Base-by-base conservation (phyloP, 345 rosid species). In the Boechera retrofracta region DNA sequence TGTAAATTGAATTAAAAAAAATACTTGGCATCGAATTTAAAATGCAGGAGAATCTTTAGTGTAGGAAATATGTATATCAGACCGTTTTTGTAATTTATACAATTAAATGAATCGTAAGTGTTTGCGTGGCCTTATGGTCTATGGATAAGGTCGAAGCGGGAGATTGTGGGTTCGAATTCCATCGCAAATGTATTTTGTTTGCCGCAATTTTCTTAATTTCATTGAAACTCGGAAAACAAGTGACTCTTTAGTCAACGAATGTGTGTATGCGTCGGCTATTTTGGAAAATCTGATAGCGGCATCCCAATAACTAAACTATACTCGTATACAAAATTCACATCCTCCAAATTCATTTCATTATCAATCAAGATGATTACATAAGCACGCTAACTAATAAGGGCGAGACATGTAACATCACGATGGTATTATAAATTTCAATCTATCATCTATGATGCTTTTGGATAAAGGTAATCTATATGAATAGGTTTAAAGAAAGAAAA, bases 141-240 rank as follows among this genome's bases (percentile, higher is more conserved):
- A 21, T 21, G 24, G 24, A 94, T 94, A 94, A 92, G 98, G 98
- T 97, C 97, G 98, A 97, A 94, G 97, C 98, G 94, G 98, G 97
- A 94, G 98, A 93, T 85, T 88, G 92, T 91, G 96, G 96, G 96
- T 90, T 88, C 96, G 92, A 92, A 83, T 84, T 85, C 90, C 94
- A 87, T 82, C 87, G 82, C 82, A 87, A 86, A 87, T 87, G 88
- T 15, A 12, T 64, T 71, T 64, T 0, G 8, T 59, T 48, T 38
- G 5, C 55, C n/a, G 7, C 54, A 47, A 18, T 64, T 29, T 31
- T 5, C 28, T 47, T 16, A 48, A 48, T 6, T 6, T 49, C 44
- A 8, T 47, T 65, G 28, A n/a, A 28, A 39, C 16, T 44, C 3
- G 2, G 7, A 45, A 5, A 28, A 6, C 13, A 41, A 5, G 1